These are phyloP conservation scores for Trichosporon coremiiforme DNA, from an alignment of 1,284 basidiomycete genomes.

Conservation along the genomic window DNA sequence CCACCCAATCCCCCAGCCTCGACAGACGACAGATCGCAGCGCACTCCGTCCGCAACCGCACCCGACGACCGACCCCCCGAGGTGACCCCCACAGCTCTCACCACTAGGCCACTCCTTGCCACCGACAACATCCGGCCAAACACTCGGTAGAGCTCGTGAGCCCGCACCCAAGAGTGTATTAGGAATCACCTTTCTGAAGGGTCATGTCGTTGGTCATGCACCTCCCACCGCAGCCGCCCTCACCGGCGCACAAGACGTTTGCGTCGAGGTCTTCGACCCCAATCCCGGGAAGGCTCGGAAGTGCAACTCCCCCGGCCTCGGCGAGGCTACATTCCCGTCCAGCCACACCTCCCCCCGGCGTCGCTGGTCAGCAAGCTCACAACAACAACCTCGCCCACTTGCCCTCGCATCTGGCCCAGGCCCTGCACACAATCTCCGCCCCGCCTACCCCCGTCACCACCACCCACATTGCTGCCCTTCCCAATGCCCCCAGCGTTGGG, in stretches of 20 bases:
- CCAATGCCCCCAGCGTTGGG: slow-evolving; percentile 32
- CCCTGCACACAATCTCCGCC: slow-evolving; percentile 46
- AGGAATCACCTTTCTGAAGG: background rate
- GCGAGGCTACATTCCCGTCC: slow-evolving; percentile 33
- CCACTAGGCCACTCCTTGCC: background rate
- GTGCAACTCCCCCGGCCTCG: slow-evolving; percentile 29
- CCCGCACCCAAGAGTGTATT: background rate
- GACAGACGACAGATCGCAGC: slow-evolving; percentile 1
- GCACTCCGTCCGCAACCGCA: background rate
- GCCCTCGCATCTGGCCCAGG: slow-evolving; percentile 23
- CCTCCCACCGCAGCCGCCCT: slow-evolving; percentile 26
- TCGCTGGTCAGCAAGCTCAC: background rate
- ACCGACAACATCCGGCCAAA: background rate
- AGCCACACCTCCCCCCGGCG: slow-evolving; percentile 28
- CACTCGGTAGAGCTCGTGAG: background rate
- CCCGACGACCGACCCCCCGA: background rate
- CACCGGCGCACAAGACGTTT: slow-evolving; percentile 28
- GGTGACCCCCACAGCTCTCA: background rate
- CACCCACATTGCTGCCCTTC: slow-evolving; percentile 44
- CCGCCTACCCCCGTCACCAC: slow-evolving; percentile 51
- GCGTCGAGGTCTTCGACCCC: slow-evolving; percentile 32
- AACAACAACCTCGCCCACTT: slow-evolving; percentile 20
- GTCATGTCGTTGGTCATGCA: slow-evolving; percentile 33
- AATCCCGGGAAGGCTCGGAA: slow-evolving; percentile 23
- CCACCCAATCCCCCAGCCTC: slow-evolving; percentile 7